Percentiles rank a stretch among this genome's conserved stretches.
These are phyloP conservation scores for Neurospora crassa DNA, from an alignment of 2,329 filamentous ascomycete species.

Conservation along the genomic window DNA sequence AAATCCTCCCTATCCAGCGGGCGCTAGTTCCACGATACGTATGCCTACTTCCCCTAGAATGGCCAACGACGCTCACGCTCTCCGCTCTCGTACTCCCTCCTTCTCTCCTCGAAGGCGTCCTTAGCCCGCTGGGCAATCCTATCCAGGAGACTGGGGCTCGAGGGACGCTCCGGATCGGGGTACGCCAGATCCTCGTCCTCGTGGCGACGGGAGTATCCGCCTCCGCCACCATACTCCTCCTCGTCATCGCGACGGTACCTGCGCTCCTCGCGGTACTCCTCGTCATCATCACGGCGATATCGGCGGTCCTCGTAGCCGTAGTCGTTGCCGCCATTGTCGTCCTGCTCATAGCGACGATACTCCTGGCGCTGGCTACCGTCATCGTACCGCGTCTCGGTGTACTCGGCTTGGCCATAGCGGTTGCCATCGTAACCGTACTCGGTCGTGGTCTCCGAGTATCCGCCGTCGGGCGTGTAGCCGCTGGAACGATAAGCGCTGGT, in stretches of 20 bases:
- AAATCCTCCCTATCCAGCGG: background rate
- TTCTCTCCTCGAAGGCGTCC: conserved; percentile 12
- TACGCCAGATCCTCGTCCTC: conserved; percentile 12
- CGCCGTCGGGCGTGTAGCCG: conserved; percentile 46
- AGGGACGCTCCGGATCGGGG: conserved; percentile 7
- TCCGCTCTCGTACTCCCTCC: conserved; percentile 6
- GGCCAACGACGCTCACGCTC: background rate
- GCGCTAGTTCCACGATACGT: too few species aligned
- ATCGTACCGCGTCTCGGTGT: conserved; percentile 42
- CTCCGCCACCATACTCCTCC: background rate
- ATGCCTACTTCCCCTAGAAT: background rate
- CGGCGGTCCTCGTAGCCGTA: conserved; percentile 14
- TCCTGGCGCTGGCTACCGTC: conserved; percentile 44
- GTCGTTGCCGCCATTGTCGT: conserved; percentile 15
- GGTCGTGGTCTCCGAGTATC: conserved; percentile 49
- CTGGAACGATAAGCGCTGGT: conserved; percentile 41
- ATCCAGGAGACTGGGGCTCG: conserved; percentile 10
- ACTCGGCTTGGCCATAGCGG: conserved; percentile 52
- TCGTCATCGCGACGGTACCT: conserved; percentile 7
- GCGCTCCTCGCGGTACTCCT: conserved; percentile 1
- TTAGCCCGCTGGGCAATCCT: conserved; percentile 16
- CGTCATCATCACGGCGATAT: conserved; percentile 13
- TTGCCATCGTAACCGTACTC: conserved; percentile 50
- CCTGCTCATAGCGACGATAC: conserved; percentile 12
- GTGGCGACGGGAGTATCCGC: conserved; percentile 1